phyloP scores from a whole-genome alignment of 371 early-diverging fungal genomes.

The Zychaea mexicana region DNA sequence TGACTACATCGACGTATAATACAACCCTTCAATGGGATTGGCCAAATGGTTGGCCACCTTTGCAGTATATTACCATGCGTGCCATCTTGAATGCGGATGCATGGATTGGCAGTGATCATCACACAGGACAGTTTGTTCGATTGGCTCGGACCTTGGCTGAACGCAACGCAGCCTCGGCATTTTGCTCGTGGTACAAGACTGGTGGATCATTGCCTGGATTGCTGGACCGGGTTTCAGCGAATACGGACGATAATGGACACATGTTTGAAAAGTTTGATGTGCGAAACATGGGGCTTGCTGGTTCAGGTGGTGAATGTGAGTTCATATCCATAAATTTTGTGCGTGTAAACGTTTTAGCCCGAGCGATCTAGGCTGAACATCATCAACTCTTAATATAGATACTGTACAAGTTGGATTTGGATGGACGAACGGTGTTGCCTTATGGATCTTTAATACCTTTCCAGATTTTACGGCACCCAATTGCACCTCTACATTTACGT shows the following conservation, averaged over 20 bases:
- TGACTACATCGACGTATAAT: conserved; percentile 64
- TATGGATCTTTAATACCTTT: conserved; percentile 66
- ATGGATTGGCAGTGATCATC: not conserved
- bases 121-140: conserved; percentile 1
- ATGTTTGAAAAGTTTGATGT: conserved; percentile 89
- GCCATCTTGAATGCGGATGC: conserved; percentile 43
- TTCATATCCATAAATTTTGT: not conserved
- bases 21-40: conserved; percentile 88
- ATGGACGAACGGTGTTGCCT: conserved; percentile 88
- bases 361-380: too few species aligned
- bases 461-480: conserved; percentile 39
- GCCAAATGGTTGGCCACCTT: conserved; percentile 83
- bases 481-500: conserved; percentile 24
- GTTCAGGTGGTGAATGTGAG: conserved; percentile 82
- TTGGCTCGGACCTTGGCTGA: conserved; percentile 52
- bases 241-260: conserved; percentile 45
- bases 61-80: conserved; percentile 57
- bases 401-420: conserved; percentile 88
- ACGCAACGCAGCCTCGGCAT: conserved; percentile 62
- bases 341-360: not conserved
- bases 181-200: conserved; percentile 74
- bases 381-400: conserved; percentile 25
- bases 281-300: conserved; percentile 56
- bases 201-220: conserved; percentile 61
- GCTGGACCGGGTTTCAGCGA: conserved; percentile 26